Base-by-base conservation (phyloP, 2,329 filamentous ascomycete genomes). In the Fusarium pseudonygamai region DNA sequence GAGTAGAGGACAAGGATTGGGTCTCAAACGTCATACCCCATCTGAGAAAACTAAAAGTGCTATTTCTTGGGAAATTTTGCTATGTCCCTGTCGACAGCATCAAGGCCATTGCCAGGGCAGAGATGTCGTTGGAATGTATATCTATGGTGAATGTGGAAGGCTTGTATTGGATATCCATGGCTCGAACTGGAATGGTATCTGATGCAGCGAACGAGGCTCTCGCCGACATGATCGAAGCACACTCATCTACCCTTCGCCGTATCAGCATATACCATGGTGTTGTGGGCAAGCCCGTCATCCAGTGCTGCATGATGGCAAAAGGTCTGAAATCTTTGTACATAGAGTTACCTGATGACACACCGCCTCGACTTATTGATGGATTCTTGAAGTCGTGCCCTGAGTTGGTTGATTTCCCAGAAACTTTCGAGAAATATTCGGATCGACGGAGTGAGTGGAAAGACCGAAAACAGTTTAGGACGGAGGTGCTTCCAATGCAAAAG, bases 111-210 rank as follows among this genome's bases (percentile, higher is more conserved):
- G 37, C 39, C 18, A 22, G 22, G 2, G 22, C 50, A 7, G 16
- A 39, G 14, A 18, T 39, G 1, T 18, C 28, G 13, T 20, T 62
- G n/a, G 18, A 39, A 20, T 4, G 9, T 0, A 68, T 69, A 43
- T 20, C 11, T 6, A 34, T 50, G 4, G 5, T 30, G 14, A 2
- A 22, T n/a, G 14, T 20, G 26, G 14, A 30, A 28, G 14, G 20
- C 1, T 15, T n/a, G 15, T 6, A 16, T 15, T 2, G 3, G 2
- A 7, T 1, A 2, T 12, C 26, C 10, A 32, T 0, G 20, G n/a
- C 5, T 3, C 9, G 2, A 36, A 28, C 11, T 14, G n/a, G 8
- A 11, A 18, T 18, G 14, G 39, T 34, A 37, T 12, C 32, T 8
- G 34, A 57, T 4, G 39, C 14, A 2, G 22, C 49, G 13, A 46